Evolutionary conservation across 31 red algal species (phyloP).

Genomic region (Odonthalia washingtoniensis): DNA sequence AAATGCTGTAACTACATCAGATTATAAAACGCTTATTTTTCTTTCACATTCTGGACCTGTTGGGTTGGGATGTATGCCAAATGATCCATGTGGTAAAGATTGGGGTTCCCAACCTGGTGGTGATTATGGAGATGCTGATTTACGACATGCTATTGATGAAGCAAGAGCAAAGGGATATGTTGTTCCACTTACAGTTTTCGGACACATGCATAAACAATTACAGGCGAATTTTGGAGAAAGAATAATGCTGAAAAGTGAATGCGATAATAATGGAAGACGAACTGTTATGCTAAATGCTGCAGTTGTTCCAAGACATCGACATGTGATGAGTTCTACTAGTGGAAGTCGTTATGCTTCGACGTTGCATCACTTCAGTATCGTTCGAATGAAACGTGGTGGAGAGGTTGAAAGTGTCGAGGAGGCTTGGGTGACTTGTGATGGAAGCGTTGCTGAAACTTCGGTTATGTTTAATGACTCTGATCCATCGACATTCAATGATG

Average conservation of each 20-base stretch:
- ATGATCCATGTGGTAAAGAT: conserved; percentile 80
- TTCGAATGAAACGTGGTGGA: conserved; percentile 34
- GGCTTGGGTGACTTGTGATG: conserved; percentile 49
- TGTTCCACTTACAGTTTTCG: conserved; percentile 81
- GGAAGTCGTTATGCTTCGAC: too few species aligned
- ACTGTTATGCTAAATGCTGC: conserved; percentile 85
- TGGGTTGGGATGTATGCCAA: conserved; percentile 61
- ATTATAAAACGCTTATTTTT: conserved; percentile 57
- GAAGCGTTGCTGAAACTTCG: conserved; percentile 38
- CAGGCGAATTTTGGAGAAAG: conserved; percentile 31
- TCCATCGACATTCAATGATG: too few species aligned
- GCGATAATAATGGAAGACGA: conserved; percentile 39
- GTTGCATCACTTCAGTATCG: conserved; percentile 58
- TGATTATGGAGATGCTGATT: conserved; percentile 86
- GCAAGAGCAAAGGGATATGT: conserved; percentile 46
- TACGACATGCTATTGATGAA: conserved; percentile 59
- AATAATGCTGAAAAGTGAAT: conserved; percentile 72
- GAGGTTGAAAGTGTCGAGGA: conserved; percentile 51
- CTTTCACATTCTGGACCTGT: conserved; percentile 79
- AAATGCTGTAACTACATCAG: conserved; percentile 35
- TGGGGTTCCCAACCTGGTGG: conserved; percentile 71
- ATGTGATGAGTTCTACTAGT: background rate
- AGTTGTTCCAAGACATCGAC: conserved; percentile 68
- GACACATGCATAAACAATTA: conserved; percentile 86
- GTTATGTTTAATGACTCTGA: conserved; percentile 22